phyloP scores from a whole-genome alignment of 805 yeast species.

The Saccharomyces paradoxus region DNA sequence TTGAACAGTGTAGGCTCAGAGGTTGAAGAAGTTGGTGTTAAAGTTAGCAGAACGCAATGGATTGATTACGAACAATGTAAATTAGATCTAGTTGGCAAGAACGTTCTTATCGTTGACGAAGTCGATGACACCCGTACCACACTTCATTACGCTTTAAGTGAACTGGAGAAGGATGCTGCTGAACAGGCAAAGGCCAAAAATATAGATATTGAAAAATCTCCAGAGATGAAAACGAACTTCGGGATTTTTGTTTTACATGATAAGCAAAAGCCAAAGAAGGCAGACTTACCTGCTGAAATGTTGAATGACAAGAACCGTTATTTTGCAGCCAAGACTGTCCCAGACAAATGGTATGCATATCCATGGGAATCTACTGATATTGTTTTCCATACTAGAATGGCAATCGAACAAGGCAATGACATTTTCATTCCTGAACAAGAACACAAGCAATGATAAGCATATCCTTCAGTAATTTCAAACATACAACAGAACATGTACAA shows the following conservation, averaged over 20 bases:
- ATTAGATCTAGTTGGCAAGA: constrained; percentile 56
- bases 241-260: constrained; percentile 75
- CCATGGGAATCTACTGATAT: constrained; percentile 82
- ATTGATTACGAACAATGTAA: constrained; percentile 61
- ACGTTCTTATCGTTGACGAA: constrained; percentile 68
- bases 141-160: constrained; percentile 68
- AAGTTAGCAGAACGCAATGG: constrained; percentile 77
- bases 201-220: constrained; percentile 34
- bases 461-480: constrained; percentile 3
- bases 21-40: constrained; percentile 52
- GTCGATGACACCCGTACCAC: constrained; percentile 85
- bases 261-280: constrained; percentile 63
- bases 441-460: neutral
- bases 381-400: constrained; percentile 61
- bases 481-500: neutral
- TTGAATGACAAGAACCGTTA: constrained; percentile 49
- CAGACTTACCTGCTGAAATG: constrained; percentile 59
- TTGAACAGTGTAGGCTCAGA: constrained; percentile 50
- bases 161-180: constrained; percentile 62
- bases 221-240: constrained; percentile 49
- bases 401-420: constrained; percentile 70
- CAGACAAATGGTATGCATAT: constrained; percentile 77
- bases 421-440: constrained; percentile 25
- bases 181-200: constrained; percentile 50
- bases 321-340: constrained; percentile 67